These are phyloP conservation scores for Myxozyma neglecta DNA, from an alignment of 805 yeast species.

Conservation along the genomic window DNA sequence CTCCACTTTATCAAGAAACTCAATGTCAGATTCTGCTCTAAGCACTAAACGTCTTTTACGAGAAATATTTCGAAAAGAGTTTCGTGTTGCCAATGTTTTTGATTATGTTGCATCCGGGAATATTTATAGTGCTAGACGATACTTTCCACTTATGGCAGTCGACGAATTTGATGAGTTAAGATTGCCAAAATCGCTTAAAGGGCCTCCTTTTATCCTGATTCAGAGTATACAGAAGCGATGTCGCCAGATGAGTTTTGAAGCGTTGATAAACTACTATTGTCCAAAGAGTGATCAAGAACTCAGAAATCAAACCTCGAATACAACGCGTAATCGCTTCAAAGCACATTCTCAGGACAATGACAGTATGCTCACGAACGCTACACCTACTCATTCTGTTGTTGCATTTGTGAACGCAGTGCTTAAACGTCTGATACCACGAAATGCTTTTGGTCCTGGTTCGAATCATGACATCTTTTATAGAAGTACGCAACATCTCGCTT, in stretches of 20 bases:
- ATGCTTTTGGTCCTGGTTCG: slow-evolving; percentile 7
- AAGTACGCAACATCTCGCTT: not conserved
- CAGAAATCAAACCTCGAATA: not conserved
- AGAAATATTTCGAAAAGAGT: slow-evolving; percentile 23
- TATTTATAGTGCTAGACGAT: not conserved
- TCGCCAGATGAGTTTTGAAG: slow-evolving; percentile 1
- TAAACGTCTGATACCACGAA: slow-evolving; percentile 10
- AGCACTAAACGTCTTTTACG: slow-evolving; percentile 15
- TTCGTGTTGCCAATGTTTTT: slow-evolving; percentile 4
- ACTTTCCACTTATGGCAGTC: not conserved
- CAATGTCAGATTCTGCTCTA: not conserved
- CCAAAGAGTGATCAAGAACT: not conserved
- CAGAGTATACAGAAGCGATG: slow-evolving; percentile 7
- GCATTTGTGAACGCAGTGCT: slow-evolving; percentile 13
- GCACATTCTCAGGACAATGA: not conserved
- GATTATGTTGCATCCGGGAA: slow-evolving; percentile 4
- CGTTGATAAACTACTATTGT: slow-evolving; percentile 16
- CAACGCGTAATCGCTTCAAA: not conserved
- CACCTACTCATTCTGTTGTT: slow-evolving; percentile 6
- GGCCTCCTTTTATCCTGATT: slow-evolving; percentile 17
- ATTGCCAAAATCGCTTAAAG: slow-evolving; percentile 16
- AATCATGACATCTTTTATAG: slow-evolving; percentile 1
- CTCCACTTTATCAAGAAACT: not conserved
- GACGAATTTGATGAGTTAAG: not conserved
- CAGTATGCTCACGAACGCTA: not conserved